phyloP scores from a whole-genome alignment of 2,329 filamentous ascomycete genomes.

The Tolypocladium album region DNA sequence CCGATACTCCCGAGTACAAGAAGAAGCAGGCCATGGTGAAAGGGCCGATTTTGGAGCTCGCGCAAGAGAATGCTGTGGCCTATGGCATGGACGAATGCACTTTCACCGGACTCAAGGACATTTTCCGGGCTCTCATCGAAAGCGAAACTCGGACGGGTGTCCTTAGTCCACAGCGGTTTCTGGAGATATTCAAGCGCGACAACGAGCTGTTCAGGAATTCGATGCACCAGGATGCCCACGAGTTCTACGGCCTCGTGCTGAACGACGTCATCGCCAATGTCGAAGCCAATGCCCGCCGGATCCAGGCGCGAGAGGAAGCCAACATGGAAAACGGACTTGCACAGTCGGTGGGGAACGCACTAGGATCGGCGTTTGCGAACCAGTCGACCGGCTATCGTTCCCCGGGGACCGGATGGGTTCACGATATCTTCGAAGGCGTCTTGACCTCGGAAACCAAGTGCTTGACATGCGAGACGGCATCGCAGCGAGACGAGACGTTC shows the following conservation, averaged over 20 bases:
- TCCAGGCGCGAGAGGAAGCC: conserved; percentile 38
- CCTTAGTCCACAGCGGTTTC: conserved; percentile 80
- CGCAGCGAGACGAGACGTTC: conserved; percentile 91
- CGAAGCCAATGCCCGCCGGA: conserved; percentile 68
- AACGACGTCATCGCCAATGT: conserved; percentile 94
- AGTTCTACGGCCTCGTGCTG: conserved; percentile 89
- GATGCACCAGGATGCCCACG: conserved; percentile 97
- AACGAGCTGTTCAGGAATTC: conserved; percentile 96
- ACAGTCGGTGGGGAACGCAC: conserved; percentile 35
- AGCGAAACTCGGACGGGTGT: conserved; percentile 78
- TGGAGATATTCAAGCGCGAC: conserved; percentile 86
- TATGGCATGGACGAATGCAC: conserved; percentile 94
- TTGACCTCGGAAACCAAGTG: conserved; percentile 95
- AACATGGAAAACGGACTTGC: conserved; percentile 32
- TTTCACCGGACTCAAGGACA: conserved; percentile 91
- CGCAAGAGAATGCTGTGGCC: conserved; percentile 64
- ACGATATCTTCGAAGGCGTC: conserved; percentile 91
- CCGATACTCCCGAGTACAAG: conserved; percentile 92
- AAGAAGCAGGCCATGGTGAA: conserved; percentile 90
- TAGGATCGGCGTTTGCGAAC: conserved; percentile 22
- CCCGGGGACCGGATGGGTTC: conserved; percentile 76
- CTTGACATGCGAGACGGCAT: conserved; percentile 90
- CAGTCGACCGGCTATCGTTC: conserved; percentile 36
- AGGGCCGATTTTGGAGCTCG: conserved; percentile 77
- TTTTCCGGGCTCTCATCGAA: conserved; percentile 82